Conservation (phyloP, 2,329 filamentous ascomycete genomes). For the Lasiodiplodia sp. region DNA sequence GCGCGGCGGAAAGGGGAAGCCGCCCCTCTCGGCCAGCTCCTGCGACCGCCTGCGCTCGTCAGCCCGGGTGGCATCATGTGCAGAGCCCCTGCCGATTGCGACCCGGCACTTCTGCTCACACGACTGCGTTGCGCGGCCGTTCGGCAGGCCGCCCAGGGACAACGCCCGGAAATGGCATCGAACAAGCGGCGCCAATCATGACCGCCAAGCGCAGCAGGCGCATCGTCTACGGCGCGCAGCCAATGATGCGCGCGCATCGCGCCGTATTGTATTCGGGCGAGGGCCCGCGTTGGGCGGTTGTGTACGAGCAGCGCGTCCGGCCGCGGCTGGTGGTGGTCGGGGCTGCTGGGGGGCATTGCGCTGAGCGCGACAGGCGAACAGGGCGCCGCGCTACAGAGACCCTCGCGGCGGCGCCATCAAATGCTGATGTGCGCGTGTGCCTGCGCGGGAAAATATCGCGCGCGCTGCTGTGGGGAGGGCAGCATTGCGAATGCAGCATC, state of each 20-base stretch:
- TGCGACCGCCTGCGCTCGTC: not conserved
- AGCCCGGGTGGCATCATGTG: slow-evolving; percentile 20
- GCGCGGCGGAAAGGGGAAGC: slow-evolving; percentile 22
- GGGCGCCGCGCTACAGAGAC: slow-evolving; percentile 24
- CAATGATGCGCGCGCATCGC: slow-evolving; percentile 8
- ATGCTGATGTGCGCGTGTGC: slow-evolving; percentile 27
- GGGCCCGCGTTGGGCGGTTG: slow-evolving; percentile 13
- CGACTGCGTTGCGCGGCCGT: slow-evolving; percentile 12
- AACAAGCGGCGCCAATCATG: slow-evolving; percentile 1
- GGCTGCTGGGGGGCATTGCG: slow-evolving; percentile 10
- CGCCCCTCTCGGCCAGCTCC: slow-evolving; percentile 3
- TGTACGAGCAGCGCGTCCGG: slow-evolving; percentile 15
- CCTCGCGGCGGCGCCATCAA: slow-evolving; percentile 22
- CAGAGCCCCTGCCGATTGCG: not conserved
- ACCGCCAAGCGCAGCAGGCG: slow-evolving; percentile 10
- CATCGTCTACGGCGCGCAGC: slow-evolving; percentile 9
- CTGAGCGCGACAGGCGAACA: slow-evolving; percentile 6
- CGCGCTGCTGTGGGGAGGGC: slow-evolving; percentile 18
- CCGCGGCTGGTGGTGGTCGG: slow-evolving; percentile 11
- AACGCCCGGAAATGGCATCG: slow-evolving; percentile 11
- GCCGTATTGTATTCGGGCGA: slow-evolving; percentile 18
- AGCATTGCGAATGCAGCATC: not conserved
- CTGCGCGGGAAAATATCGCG: slow-evolving; percentile 21
- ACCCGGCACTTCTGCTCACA: not conserved
- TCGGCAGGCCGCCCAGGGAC: slow-evolving; percentile 14